Evolutionary conservation across 2,329 filamentous ascomycete species (phyloP).

Genomic region (Penicillium verrucosum): DNA sequence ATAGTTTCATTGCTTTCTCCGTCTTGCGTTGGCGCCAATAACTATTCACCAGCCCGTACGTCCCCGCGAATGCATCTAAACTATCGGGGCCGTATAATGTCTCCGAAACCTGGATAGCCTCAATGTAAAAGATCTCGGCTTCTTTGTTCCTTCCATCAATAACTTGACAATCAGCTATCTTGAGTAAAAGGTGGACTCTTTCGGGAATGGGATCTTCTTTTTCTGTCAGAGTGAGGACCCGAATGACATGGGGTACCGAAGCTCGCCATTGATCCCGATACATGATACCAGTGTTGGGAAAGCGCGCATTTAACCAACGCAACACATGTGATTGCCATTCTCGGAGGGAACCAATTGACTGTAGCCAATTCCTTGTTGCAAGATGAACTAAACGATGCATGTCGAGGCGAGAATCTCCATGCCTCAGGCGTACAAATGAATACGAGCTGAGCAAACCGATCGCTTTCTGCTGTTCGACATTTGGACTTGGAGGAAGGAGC

Average conservation of each 20-base stretch:
- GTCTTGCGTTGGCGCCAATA: background rate
- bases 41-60: no score
- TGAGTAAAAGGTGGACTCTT: no score
- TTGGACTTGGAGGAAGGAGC: conserved; percentile 14
- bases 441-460: conserved; percentile 24
- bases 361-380: conserved; percentile 28
- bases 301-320: conserved; percentile 1
- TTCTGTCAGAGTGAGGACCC: no score
- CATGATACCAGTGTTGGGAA: conserved; percentile 8
- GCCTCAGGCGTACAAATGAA: conserved; percentile 16
- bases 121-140: background rate
- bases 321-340: background rate
- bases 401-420: conserved; percentile 6
- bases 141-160: conserved; percentile 19
- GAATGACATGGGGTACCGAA: no score
- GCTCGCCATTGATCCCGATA: conserved; percentile 18
- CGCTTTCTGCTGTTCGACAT: conserved; percentile 7
- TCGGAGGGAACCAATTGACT: background rate
- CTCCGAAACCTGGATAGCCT: background rate
- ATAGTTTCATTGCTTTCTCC: background rate
- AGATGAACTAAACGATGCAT: conserved; percentile 35
- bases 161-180: no score
- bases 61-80: no score
- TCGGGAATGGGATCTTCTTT: no score
- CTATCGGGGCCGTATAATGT: no score